Evolutionary conservation across 352 stramenopile species (phyloP).

Genomic region (Globisporangium sylvaticum): DNA sequence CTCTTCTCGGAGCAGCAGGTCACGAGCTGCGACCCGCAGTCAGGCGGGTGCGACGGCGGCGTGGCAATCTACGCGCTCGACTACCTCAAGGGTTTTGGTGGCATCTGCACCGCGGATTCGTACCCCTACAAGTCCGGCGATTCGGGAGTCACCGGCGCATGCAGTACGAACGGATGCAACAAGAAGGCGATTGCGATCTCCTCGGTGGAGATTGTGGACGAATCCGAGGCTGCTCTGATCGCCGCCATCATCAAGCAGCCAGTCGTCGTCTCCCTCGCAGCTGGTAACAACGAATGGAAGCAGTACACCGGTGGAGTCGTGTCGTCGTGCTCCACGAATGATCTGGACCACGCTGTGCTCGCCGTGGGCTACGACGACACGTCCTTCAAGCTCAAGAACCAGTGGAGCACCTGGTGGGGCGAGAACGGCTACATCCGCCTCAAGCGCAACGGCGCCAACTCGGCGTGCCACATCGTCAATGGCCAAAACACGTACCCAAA

Average conservation of each 20-base stretch:
- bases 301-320: background rate
- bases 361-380: conserved; percentile 37
- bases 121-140: background rate
- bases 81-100: background rate
- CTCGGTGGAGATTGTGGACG: background rate
- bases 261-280: background rate
- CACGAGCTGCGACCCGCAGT: background rate
- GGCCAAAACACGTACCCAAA: conserved; percentile 14
- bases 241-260: background rate
- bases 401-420: conserved; percentile 35
- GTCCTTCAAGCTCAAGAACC: conserved; percentile 90
- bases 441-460: conserved; percentile 43
- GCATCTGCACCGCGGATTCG: background rate
- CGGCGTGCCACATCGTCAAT: conserved; percentile 15
- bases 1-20: background rate
- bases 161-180: background rate
- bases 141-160: background rate
- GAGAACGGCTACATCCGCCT: conserved; percentile 87
- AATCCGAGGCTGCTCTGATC: background rate
- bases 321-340: background rate
- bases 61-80: background rate
- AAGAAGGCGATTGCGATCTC: background rate
- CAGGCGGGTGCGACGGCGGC: background rate
- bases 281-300: background rate
- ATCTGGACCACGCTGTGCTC: background rate